Evolutionary conservation across 148 eudicot species (phyloP), one percentile per base, ranked within the genome.

Genomic region (Amaranthus hypochondriacus): DNA sequence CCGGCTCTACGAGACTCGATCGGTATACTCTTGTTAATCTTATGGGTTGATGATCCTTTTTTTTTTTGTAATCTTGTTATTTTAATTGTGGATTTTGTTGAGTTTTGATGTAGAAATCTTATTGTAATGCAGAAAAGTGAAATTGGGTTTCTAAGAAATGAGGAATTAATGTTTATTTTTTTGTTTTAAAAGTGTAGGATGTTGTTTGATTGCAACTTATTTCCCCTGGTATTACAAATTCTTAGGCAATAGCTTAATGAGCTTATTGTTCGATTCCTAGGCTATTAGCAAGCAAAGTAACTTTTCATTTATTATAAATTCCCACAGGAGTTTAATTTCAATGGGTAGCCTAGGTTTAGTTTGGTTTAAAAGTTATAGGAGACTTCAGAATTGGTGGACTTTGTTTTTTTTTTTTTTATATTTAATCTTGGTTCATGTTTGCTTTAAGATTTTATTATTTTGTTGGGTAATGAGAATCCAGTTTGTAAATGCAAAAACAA

Each of bases 1-100:
- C 83, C 82, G 93, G 78, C 93, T 92, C 62, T 92, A 90, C 57
- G 86, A 92, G 76, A 90, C 98, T 83, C 86, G 61, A 75, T 86
- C 89, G 98, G 98, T 92, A 88, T 50, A 15, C 57, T 61, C 68
- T 70, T 59, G 9, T 15, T 4, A 12, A 44, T 28, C 46, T 43
- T 59, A 2, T 42, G 61, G 4, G 9, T 67, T 67, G 15, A 39
- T 56, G 56, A 13, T 70, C 2, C 14, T 54, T 57, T 15, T n/a
- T 50, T 56, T 55, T 2, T 81, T 52, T 21, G 2, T 55, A 52
- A 56, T 58, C 43, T 62, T 47, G 28, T 44, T 63, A 11, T 13
- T 56, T 48, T 5, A 46, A 54, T 48, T 64, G 39, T 49, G 56
- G 54, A 13, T 56, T 43, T 9, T 48, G 28, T 53, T 43, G 51